phyloP scores from a whole-genome alignment of 2,329 filamentous ascomycete species.

The Penicillium sp. region DNA sequence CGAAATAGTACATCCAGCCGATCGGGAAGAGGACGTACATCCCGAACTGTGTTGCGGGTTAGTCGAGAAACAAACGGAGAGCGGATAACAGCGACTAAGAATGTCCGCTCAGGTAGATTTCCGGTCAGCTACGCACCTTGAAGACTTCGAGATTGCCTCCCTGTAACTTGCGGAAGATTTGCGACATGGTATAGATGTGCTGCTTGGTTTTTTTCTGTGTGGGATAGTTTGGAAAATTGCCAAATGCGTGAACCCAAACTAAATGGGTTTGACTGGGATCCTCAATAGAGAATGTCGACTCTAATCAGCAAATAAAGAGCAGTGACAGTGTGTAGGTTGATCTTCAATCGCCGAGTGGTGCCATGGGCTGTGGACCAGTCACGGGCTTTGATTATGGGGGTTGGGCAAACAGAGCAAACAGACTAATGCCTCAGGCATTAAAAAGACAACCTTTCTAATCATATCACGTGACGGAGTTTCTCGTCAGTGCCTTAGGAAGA shows the following conservation, averaged over 20 bases:
- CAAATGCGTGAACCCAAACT: too few species aligned
- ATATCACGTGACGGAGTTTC: too few species aligned
- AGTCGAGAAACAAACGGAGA: neutral
- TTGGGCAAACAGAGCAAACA: conserved; percentile 23
- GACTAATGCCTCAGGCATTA: neutral
- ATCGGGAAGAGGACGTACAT: conserved; percentile 99
- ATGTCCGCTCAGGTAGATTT: neutral
- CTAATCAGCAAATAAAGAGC: neutral
- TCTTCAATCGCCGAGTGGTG: conserved; percentile 8
- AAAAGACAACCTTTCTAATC: too few species aligned
- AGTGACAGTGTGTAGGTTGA: neutral
- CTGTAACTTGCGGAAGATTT: conserved; percentile 59
- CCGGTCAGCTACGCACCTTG: conserved; percentile 63
- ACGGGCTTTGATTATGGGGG: conserved; percentile 12
- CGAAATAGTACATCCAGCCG: conserved; percentile 99
- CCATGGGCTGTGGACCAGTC: conserved; percentile 8
- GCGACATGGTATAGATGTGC: conserved; percentile 33
- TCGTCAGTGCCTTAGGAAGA: too few species aligned
- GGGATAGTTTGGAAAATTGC: neutral
- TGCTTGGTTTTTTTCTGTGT: conserved; percentile 6
- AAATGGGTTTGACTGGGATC: neutral
- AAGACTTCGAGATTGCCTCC: conserved; percentile 92
- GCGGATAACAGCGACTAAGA: too few species aligned
- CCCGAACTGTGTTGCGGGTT: conserved; percentile 67
- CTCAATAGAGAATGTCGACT: neutral